Conservation (phyloP, 2,329 filamentous ascomycete species). For the Aaosphaeria arxii region DNA sequence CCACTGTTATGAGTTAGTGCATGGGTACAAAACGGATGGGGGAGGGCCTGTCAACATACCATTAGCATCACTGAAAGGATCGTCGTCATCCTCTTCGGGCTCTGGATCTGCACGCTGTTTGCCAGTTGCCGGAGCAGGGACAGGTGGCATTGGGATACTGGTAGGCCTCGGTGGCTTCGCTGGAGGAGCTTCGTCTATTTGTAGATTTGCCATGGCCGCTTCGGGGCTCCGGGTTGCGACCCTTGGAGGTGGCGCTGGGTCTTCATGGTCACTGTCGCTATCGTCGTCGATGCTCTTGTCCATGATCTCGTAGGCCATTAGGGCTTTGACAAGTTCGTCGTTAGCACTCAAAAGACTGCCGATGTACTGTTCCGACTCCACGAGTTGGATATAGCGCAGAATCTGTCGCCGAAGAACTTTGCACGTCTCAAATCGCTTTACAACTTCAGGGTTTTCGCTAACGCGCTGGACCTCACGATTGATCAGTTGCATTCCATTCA, state of each 20-base stretch:
- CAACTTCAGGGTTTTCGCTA: slow-evolving; percentile 74
- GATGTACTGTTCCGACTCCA: slow-evolving; percentile 86
- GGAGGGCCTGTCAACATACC: slow-evolving; percentile 30
- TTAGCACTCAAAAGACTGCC: slow-evolving; percentile 90
- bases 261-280: slow-evolving; percentile 59
- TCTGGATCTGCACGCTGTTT: slow-evolving; percentile 50
- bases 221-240: slow-evolving; percentile 21
- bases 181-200: slow-evolving; percentile 44
- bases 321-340: slow-evolving; percentile 86
- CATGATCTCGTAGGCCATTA: slow-evolving; percentile 93
- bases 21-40: neutral
- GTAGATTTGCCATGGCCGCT: slow-evolving; percentile 45
- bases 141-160: slow-evolving; percentile 35
- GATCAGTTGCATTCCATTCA: slow-evolving; percentile 83
- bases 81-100: slow-evolving; percentile 61
- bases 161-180: slow-evolving; percentile 48
- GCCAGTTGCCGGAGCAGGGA: slow-evolving; percentile 19
- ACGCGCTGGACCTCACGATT: slow-evolving; percentile 87
- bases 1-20: slow-evolving; percentile 34
- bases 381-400: slow-evolving; percentile 85
- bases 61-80: slow-evolving; percentile 84
- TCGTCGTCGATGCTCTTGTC: slow-evolving; percentile 79
- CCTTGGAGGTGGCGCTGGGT: slow-evolving; percentile 3
- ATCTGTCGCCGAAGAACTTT: slow-evolving; percentile 82
- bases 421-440: slow-evolving; percentile 78